phyloP scores from a whole-genome alignment of 1,284 basidiomycete genomes.

The Apiotrichum siamense region DNA sequence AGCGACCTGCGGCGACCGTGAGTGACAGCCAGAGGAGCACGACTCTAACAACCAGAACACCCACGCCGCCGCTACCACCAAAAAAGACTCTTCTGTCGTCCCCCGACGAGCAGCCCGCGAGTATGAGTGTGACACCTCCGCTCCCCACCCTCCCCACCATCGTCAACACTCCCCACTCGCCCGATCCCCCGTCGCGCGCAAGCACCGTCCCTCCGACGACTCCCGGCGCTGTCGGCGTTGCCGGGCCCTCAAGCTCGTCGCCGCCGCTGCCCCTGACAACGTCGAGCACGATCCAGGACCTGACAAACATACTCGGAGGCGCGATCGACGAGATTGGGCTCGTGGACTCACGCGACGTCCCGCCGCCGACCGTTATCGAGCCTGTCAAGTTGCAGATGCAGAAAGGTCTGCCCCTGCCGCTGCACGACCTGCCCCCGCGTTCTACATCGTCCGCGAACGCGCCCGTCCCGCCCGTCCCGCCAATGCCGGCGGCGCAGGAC shows the following conservation, averaged over 20 bases:
- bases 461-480: no score
- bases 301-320: conserved; percentile 43
- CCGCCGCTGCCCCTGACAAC: not conserved
- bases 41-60: not conserved
- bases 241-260: not conserved
- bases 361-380: conserved; percentile 30
- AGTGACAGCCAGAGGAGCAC: conserved; percentile 9
- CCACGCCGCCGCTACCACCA: not conserved
- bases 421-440: conserved; percentile 2
- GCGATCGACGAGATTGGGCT: conserved; percentile 45
- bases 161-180: conserved; percentile 24
- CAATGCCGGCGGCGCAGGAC: not conserved
- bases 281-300: conserved; percentile 35
- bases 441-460: not conserved
- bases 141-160: conserved; percentile 31
- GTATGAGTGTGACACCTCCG: not conserved
- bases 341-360: conserved; percentile 34
- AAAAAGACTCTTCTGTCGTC: not conserved
- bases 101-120: not conserved
- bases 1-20: conserved; percentile 34
- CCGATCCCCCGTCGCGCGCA: not conserved
- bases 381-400: conserved; percentile 16
- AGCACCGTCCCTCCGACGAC: not conserved
- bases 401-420: not conserved
- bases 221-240: not conserved